Conservation (phyloP, 2,329 filamentous ascomycete species). For the Epichloe glyceriae region DNA sequence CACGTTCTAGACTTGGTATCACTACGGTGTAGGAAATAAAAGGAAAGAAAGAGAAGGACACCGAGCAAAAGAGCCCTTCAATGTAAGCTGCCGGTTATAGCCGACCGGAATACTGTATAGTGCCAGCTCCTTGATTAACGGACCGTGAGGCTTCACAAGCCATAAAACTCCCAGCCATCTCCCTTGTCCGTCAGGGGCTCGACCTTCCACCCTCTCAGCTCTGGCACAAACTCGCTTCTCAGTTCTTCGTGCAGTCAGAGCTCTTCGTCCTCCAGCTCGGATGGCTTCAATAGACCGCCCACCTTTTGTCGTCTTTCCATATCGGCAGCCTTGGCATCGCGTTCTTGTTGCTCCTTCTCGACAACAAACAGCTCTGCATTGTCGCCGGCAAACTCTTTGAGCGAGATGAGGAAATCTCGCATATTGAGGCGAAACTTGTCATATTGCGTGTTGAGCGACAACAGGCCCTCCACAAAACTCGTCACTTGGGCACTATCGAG, state of each 20-base stretch:
- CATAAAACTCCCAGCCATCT: slow-evolving; percentile 57
- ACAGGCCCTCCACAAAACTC: slow-evolving; percentile 79
- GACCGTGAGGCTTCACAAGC: slow-evolving; percentile 28
- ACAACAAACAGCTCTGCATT: slow-evolving; percentile 89
- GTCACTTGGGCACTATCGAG: slow-evolving; percentile 63
- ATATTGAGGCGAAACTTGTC: slow-evolving; percentile 92
- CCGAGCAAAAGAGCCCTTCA: neutral
- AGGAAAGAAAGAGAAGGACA: neutral
- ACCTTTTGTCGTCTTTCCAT: slow-evolving; percentile 89
- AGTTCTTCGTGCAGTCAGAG: slow-evolving; percentile 71
- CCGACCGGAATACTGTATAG: neutral
- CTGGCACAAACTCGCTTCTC: slow-evolving; percentile 44
- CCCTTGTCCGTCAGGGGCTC: slow-evolving; percentile 14
- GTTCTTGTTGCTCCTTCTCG: slow-evolving; percentile 85
- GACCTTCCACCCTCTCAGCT: slow-evolving; percentile 13
- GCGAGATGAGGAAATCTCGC: slow-evolving; percentile 90
- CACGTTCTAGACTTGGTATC: slow-evolving; percentile 15
- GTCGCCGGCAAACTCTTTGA: slow-evolving; percentile 94
- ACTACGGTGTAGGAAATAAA: slow-evolving; percentile 10
- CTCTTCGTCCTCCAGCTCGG: slow-evolving; percentile 87
- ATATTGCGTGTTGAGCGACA: slow-evolving; percentile 76
- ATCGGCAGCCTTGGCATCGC: slow-evolving; percentile 75
- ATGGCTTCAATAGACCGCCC: slow-evolving; percentile 88
- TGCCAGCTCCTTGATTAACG: neutral
- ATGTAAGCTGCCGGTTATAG: neutral